phyloP scores from a whole-genome alignment of 768 basidiomycete genomes.

The Leccinum disarticulatum region DNA sequence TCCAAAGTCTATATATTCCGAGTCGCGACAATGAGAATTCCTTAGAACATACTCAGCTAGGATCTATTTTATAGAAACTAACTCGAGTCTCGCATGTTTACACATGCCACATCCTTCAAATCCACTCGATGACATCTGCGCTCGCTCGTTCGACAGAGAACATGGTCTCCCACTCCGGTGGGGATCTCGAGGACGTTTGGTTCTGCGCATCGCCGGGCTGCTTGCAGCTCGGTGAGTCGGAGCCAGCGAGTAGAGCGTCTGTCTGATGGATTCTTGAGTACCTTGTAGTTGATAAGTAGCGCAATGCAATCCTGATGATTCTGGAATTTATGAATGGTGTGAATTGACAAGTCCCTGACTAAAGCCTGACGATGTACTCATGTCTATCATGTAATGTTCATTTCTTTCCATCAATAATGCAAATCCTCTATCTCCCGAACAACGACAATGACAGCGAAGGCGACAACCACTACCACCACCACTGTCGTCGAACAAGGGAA shows the following conservation, averaged over 20 bases:
- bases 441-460: no score
- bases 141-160: conserved; percentile 70
- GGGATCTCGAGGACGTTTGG: conserved; percentile 69
- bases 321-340: no score
- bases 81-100: conserved; percentile 80
- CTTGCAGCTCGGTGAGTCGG: conserved; percentile 23
- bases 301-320: not conserved
- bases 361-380: no score
- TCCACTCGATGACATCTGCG: conserved; percentile 68
- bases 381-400: no score
- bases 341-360: no score
- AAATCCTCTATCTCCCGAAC: no score
- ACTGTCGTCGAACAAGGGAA: no score
- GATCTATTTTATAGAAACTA: conserved; percentile 80
- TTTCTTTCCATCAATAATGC: no score
- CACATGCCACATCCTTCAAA: conserved; percentile 70
- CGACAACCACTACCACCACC: no score
- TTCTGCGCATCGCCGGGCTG: conserved; percentile 29
- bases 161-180: conserved; percentile 38
- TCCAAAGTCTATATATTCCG: conserved; percentile 34
- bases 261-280: conserved; percentile 54
- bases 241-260: conserved; percentile 57
- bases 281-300: not conserved
- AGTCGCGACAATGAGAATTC: conserved; percentile 25
- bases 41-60: conserved; percentile 77